Evolutionary conservation across 495 filamentous ascomycete species (phyloP), one percentile per base, ranked within the genome.

Genomic region (Pyrenula aspistea): DNA sequence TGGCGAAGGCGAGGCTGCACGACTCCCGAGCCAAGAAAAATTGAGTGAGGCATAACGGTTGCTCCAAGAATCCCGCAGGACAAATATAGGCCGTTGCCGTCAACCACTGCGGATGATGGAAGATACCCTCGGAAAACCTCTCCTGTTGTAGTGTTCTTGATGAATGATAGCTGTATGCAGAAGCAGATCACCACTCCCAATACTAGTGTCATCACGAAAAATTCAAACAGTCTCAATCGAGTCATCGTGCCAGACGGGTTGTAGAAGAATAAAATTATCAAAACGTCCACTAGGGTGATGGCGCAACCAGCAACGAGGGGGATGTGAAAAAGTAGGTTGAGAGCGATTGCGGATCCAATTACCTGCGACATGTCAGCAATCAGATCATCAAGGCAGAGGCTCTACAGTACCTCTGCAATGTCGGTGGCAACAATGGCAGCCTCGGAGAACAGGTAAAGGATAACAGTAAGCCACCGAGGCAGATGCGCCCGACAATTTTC

Each of bases 41-140:
- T 77, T 53, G 84, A 88, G 68, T 96, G 91, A 2, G 91, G 91
- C 91, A 96, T 96, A 22, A 96, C 89, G 1, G 91, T 96, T 15
- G 91, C 91, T 22, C 91, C 91, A 11, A 96, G 78, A 60, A 96
- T 96, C 56, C 90, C 91, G 64, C 91, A 95, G 55, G 88, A 86
- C 69, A 93, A 88, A 71, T 92, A 95, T 12, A 96, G 68, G 24
- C 88, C 84, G 65, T 82, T 61, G 0, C 79, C 78, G 65, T 91
- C 68, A 15, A 92, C 78, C n/a, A 95, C 74, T 11, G 84, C 80
- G 47, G 79, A 72, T 2, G 86, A 92, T 10, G 91, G 91, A 15
- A 94, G 68, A 63, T 87, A 96, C n/a, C 91, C 91, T 24, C 72
- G 68, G 69, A 96, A 90, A 10, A 96, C 88, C 51, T 89, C 82